phyloP scores from a whole-genome alignment of 192 early-diverging fungal genomes.

The Rhizophlyctis rosea region DNA sequence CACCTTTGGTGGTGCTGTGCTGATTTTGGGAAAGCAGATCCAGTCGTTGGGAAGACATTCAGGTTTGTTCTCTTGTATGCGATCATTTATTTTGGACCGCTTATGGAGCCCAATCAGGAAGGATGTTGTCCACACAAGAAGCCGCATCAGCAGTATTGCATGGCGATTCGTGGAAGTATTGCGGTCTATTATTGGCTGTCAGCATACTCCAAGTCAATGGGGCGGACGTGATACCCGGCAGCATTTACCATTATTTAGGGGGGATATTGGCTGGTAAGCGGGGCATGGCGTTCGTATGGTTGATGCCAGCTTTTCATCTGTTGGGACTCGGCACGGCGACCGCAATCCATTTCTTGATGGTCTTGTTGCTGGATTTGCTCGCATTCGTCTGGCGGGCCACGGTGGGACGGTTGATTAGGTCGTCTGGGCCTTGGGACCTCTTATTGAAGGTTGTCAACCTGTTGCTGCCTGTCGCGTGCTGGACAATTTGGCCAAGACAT shows the following conservation, averaged over 20 bases:
- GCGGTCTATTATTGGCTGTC: neutral
- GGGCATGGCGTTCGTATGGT: neutral
- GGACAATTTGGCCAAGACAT: neutral
- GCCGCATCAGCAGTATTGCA: neutral
- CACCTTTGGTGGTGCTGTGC: conserved; percentile 30
- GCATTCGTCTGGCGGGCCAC: neutral
- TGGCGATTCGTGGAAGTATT: neutral
- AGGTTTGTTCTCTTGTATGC: neutral
- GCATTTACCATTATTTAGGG: neutral
- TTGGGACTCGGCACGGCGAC: neutral
- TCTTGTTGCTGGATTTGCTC: no score
- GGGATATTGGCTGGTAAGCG: conserved; percentile 7
- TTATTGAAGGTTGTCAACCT: neutral
- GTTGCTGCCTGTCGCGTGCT: neutral
- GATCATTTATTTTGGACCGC: neutral
- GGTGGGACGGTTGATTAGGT: neutral
- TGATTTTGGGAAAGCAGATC: conserved; percentile 11
- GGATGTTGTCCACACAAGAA: neutral
- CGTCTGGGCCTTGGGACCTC: neutral
- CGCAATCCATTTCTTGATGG: neutral
- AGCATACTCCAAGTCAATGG: neutral
- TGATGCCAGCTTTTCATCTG: conserved; percentile 4
- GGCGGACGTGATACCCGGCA: neutral
- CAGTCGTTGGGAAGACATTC: neutral
- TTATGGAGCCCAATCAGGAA: neutral